These are phyloP conservation scores for Erythrophleum ivorense DNA, from an alignment of 331 rosid species.

Conservation along the genomic window DNA sequence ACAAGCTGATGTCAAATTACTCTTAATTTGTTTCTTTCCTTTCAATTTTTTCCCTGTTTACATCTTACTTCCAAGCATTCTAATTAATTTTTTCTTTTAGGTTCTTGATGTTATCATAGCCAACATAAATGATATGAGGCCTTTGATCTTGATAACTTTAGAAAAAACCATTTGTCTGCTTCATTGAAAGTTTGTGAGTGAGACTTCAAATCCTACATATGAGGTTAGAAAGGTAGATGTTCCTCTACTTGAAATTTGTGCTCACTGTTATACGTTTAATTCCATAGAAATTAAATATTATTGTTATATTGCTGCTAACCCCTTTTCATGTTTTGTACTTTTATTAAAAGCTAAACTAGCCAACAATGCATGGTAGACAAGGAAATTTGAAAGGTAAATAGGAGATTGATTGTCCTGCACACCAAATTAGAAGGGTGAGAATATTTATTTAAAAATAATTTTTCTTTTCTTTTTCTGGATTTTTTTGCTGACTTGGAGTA, in stretches of 20 bases:
- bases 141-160: slow-evolving; percentile 64
- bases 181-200: slow-evolving; percentile 70
- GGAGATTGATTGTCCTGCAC: slow-evolving; percentile 50
- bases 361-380: slow-evolving; percentile 45
- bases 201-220: slow-evolving; percentile 42
- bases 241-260: slow-evolving; percentile 29
- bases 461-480: background rate
- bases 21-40: slow-evolving; percentile 28
- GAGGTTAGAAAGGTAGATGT: slow-evolving; percentile 58
- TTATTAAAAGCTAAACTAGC: slow-evolving; percentile 54
- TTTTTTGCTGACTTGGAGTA: background rate
- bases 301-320: slow-evolving; percentile 28
- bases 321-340: slow-evolving; percentile 20
- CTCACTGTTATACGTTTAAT: background rate
- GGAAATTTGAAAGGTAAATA: slow-evolving; percentile 39
- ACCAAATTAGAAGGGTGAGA: slow-evolving; percentile 67
- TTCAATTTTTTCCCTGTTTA: background rate
- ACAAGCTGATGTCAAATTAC: slow-evolving; percentile 25
- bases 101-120: slow-evolving; percentile 73
- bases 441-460: slow-evolving; percentile 20
- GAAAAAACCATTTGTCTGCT: slow-evolving; percentile 64
- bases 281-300: background rate
- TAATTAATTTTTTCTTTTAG: slow-evolving; percentile 54
- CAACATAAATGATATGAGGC: slow-evolving; percentile 67
- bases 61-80: slow-evolving; percentile 40